phyloP scores from a whole-genome alignment of 805 yeast genomes.

The Kodamaea jinghongensis region DNA sequence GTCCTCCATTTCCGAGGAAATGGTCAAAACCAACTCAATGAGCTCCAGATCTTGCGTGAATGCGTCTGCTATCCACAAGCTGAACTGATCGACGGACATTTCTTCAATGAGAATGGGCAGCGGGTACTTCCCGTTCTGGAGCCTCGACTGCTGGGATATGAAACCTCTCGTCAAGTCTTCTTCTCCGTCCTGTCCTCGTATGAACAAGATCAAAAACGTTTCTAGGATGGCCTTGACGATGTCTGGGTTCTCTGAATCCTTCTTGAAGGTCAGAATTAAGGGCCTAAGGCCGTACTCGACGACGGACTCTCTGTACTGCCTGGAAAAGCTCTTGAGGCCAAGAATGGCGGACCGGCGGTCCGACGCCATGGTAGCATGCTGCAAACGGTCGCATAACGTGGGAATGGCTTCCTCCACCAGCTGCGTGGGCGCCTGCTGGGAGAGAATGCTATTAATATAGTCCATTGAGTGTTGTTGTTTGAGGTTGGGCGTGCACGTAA shows the following conservation, averaged over 20 bases:
- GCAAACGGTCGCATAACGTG: slow-evolving; percentile 81
- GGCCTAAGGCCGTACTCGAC: slow-evolving; percentile 83
- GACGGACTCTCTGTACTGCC: slow-evolving; percentile 87
- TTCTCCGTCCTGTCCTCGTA: slow-evolving; percentile 55
- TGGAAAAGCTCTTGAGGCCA: slow-evolving; percentile 81
- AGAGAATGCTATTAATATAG: slow-evolving; percentile 35
- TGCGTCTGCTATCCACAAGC: slow-evolving; percentile 94
- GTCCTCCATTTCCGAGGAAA: slow-evolving; percentile 52
- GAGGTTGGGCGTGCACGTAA: not conserved
- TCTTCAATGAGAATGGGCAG: slow-evolving; percentile 63
- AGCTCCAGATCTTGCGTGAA: slow-evolving; percentile 55
- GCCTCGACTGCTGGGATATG: slow-evolving; percentile 72
- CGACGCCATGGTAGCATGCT: slow-evolving; percentile 74
- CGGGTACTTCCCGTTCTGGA: slow-evolving; percentile 75
- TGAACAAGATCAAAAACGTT: slow-evolving; percentile 76
- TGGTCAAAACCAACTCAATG: slow-evolving; percentile 31
- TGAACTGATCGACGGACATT: slow-evolving; percentile 72
- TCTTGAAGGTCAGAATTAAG: slow-evolving; percentile 59
- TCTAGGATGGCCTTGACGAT: slow-evolving; percentile 80
- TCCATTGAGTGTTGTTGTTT: slow-evolving; percentile 25
- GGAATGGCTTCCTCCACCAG: slow-evolving; percentile 81
- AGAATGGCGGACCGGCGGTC: slow-evolving; percentile 91
- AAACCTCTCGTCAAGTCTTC: slow-evolving; percentile 66
- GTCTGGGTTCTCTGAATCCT: slow-evolving; percentile 67
- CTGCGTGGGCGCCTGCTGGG: slow-evolving; percentile 34